These are phyloP conservation scores for Boletus rubescentipes DNA, from an alignment of 768 basidiomycete species.

Conservation along the genomic window DNA sequence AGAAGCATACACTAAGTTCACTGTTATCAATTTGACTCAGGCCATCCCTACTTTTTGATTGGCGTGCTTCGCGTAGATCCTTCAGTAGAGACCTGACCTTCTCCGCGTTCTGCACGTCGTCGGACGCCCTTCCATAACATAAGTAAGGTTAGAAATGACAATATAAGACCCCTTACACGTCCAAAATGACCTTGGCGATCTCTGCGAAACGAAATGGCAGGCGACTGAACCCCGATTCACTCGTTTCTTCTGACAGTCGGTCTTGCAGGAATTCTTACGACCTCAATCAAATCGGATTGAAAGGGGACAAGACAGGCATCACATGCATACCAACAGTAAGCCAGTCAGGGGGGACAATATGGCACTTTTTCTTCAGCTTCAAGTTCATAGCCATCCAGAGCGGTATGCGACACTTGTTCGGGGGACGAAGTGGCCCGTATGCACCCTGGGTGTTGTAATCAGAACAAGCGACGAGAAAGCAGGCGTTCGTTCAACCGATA, in stretches of 20 bases:
- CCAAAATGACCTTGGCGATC: slow-evolving; percentile 88
- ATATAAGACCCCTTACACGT: slow-evolving; percentile 61
- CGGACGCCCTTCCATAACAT: slow-evolving; percentile 64
- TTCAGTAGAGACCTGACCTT: slow-evolving; percentile 83
- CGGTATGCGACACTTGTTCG: slow-evolving; percentile 81
- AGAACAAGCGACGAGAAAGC: slow-evolving; percentile 6
- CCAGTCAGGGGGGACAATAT: slow-evolving; percentile 90
- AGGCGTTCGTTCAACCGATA: slow-evolving; percentile 59
- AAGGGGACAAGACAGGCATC: background rate
- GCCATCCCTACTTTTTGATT: slow-evolving; percentile 90
- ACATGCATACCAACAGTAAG: slow-evolving; percentile 68
- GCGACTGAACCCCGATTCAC: slow-evolving; percentile 67
- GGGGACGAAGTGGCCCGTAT: slow-evolving; percentile 91
- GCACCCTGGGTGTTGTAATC: slow-evolving; percentile 58
- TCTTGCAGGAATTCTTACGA: slow-evolving; percentile 79
- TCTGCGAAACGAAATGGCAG: slow-evolving; percentile 90
- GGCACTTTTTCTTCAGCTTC: slow-evolving; percentile 93
- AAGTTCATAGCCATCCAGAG: slow-evolving; percentile 95
- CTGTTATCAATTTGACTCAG: slow-evolving; percentile 76
- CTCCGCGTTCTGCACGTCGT: slow-evolving; percentile 85
- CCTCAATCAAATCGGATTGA: background rate
- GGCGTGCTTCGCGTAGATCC: slow-evolving; percentile 93
- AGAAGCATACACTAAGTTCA: slow-evolving; percentile 70
- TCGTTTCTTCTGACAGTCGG: slow-evolving; percentile 71
- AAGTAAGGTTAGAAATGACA: background rate